Evolutionary conservation across 2,329 filamentous ascomycete genomes (phyloP), one percentile per base, ranked within the genome.

Genomic region (Sclerotiophoma versabilis): DNA sequence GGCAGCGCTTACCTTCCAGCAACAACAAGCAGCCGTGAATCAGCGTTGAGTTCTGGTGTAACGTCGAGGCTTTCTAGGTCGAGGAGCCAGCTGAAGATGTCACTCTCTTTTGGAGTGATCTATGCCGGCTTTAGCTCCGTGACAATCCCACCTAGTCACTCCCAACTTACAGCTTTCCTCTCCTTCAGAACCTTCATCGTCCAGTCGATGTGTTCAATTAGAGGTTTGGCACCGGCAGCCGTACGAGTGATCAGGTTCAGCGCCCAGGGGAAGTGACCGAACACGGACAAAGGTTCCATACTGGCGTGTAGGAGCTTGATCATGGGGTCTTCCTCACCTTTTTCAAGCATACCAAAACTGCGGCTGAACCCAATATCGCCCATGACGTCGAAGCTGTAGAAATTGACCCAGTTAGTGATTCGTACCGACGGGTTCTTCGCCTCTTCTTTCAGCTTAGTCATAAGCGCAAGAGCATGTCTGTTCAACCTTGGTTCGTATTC

Each of bases 311-410:
- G 29, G 5, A 64, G 42, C 27, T 63, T 65, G 46, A 73, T 72
- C 15, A 69, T 45, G 4, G 58, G 30, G 20, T 66, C 65, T 45
- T 72, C 65, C 42, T 69, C 49, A 2, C 69, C 70, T 26, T 66
- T 69, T 27, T 70, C 58, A 6, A 72, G 7, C 69, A 77, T 76
- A 20, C 67, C 66, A 60, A 80, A 77, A 34, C 73, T 68, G 49
- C 76, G 74, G 17, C 70, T 77, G 48, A 78, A 77, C 9, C 71
- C 74, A 10, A 80, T 62, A 47, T 80, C 78, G 6, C 77, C 78
- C 75, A 83, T 81, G 20, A 82, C 73, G 54, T 83, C 81, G 51
- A 82, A 78, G 44, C 75, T 74, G 49, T 80, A 74, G 57, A 73
- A 80, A 43, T 76, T 71, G 17, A 69, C 49, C 72, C 71, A 74